phyloP scores from a whole-genome alignment of 2,329 filamentous ascomycete genomes.

The Pseudogymnoascus destructans region DNA sequence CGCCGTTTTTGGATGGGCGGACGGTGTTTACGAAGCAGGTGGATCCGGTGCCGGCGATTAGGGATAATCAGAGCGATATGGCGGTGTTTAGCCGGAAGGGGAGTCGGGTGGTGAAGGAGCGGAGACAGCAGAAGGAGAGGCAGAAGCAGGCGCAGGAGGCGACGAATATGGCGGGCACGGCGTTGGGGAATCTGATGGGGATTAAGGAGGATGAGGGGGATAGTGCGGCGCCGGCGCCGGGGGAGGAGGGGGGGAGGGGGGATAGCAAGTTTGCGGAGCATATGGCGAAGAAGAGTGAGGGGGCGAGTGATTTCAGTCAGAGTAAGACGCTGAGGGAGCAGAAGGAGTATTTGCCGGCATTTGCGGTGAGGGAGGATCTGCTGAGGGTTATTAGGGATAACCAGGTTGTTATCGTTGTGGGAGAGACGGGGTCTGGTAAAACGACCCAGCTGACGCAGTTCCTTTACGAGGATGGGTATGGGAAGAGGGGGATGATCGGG shows the following conservation, averaged over 20 bases:
- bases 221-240: slow-evolving; percentile 65
- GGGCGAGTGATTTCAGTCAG: slow-evolving; percentile 82
- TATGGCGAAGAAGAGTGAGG: slow-evolving; percentile 66
- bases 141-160: slow-evolving; percentile 92
- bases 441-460: slow-evolving; percentile 97
- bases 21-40: slow-evolving; percentile 96
- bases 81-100: slow-evolving; percentile 94
- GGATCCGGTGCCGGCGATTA: slow-evolving; percentile 84
- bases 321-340: slow-evolving; percentile 86
- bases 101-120: slow-evolving; percentile 83
- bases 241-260: slow-evolving; percentile 50
- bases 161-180: slow-evolving; percentile 82
- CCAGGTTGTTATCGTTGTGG: slow-evolving; percentile 91
- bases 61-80: slow-evolving; percentile 95
- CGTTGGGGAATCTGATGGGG: slow-evolving; percentile 88
- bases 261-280: slow-evolving; percentile 78
- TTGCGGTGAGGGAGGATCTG: slow-evolving; percentile 88
- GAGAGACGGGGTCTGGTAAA: slow-evolving; percentile 94
- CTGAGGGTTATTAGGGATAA: slow-evolving; percentile 89
- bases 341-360: slow-evolving; percentile 84
- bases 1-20: slow-evolving; percentile 86
- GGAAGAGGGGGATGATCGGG: slow-evolving; percentile 75
- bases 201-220: slow-evolving; percentile 89
- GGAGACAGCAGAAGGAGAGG: slow-evolving; percentile 80
- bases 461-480: slow-evolving; percentile 88